These are phyloP conservation scores for Raddia distichophylla DNA, from an alignment of 176 grass and related monocot species.

Conservation along the genomic window DNA sequence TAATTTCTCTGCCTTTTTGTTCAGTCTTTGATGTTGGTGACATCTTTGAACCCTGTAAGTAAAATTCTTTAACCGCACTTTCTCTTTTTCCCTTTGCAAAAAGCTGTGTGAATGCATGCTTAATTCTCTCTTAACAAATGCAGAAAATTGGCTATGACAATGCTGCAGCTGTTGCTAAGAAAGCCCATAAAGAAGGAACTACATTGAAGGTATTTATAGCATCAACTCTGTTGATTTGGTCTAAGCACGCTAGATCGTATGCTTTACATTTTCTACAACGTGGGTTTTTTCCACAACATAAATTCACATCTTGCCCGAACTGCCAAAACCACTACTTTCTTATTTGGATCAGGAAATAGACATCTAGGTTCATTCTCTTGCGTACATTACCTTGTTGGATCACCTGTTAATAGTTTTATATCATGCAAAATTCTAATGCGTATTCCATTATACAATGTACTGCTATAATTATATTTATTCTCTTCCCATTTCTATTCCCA, in stretches of 20 bases:
- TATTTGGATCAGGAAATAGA: not conserved
- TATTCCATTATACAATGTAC: not conserved
- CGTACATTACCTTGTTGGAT: not conserved
- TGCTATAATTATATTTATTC: not conserved
- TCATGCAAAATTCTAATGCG: slow-evolving; percentile 20
- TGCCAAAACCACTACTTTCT: not conserved
- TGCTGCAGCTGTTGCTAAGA: slow-evolving; percentile 96
- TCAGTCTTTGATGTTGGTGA: slow-evolving; percentile 98
- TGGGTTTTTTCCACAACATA: not conserved
- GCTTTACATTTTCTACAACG: not conserved
- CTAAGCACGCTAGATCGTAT: not conserved
- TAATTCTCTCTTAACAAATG: slow-evolving; percentile 35
- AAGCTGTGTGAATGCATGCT: slow-evolving; percentile 9
- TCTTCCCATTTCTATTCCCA: slow-evolving; percentile 45
- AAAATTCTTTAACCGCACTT: slow-evolving; percentile 30
- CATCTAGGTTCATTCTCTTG: not conserved
- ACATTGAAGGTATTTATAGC: slow-evolving; percentile 83
- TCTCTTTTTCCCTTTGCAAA: slow-evolving; percentile 30
- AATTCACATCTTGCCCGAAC: not conserved
- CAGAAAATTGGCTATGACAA: slow-evolving; percentile 99
- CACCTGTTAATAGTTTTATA: not conserved
- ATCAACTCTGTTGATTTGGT: slow-evolving; percentile 28
- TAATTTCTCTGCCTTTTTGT: slow-evolving; percentile 40
- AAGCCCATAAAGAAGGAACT: slow-evolving; percentile 99
- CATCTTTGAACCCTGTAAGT: slow-evolving; percentile 96